Conservation (phyloP, 1,284 basidiomycete species). For the Grifola frondosa region DNA sequence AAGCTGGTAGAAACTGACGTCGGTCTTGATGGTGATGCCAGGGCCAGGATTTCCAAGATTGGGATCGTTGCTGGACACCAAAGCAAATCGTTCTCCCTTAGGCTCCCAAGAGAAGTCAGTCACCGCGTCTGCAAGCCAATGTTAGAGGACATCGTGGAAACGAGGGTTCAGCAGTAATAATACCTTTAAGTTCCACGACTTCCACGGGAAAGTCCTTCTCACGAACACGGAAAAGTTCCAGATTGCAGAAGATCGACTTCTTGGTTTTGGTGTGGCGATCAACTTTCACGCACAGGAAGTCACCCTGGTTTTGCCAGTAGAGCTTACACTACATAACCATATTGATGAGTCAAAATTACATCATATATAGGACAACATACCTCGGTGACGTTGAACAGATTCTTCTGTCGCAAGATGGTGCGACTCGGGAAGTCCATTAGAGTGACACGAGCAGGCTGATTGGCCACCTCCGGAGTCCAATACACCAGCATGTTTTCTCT, state of each 20-base stretch:
- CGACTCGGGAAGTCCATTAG: slow-evolving; percentile 89
- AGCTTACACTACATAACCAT: slow-evolving; percentile 79
- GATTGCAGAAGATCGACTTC: slow-evolving; percentile 98
- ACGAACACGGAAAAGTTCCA: slow-evolving; percentile 96
- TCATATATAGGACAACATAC: slow-evolving; percentile 41
- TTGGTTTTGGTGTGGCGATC: slow-evolving; percentile 99
- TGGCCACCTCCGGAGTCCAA: slow-evolving; percentile 96
- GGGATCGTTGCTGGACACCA: slow-evolving; percentile 93
- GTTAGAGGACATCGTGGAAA: neutral
- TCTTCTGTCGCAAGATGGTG: slow-evolving; percentile 88
- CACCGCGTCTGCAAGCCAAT: slow-evolving; percentile 75
- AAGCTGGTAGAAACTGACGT: slow-evolving; percentile 95
- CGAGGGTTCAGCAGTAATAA: slow-evolving; percentile 2
- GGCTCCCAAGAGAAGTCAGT: slow-evolving; percentile 99
- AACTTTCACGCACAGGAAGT: slow-evolving; percentile 99
- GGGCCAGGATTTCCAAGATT: slow-evolving; percentile 88
- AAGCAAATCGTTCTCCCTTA: slow-evolving; percentile 92
- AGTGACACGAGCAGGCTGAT: slow-evolving; percentile 97
- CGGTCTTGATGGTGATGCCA: slow-evolving; percentile 93
- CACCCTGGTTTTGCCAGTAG: slow-evolving; percentile 98
- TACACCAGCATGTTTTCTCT: slow-evolving; percentile 94
- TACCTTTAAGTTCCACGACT: slow-evolving; percentile 95
- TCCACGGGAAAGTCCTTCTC: slow-evolving; percentile 99
- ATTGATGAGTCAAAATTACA: neutral
- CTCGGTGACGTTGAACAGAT: slow-evolving; percentile 97